Base-by-base conservation (phyloP, 345 rosid species). In the Viola odorata region DNA sequence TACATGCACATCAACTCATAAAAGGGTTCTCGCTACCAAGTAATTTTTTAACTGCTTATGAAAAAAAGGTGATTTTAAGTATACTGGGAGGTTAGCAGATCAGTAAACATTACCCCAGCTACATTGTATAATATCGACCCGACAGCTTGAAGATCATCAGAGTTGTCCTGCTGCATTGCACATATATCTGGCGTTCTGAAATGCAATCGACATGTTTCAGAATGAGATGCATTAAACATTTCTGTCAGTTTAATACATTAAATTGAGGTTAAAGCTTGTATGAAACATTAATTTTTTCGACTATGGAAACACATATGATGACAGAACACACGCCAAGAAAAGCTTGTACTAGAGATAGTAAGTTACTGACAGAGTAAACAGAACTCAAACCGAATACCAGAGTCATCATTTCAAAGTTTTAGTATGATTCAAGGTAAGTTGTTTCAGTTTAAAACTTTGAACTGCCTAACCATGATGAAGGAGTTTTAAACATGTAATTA, bases 141-240 rank as follows among this genome's bases (percentile, higher is more conserved):
- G 56, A 85, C 91, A 37, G 51, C 51, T 52, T 65, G 75, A 70
- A 91, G 89, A 81, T 88, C 89, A 56, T 77, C 67, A 12, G 90
- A 76, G 15, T 49, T 16, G 73, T 91, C 96, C 66, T 82, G 81
- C 68, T 85, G 96, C 81, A 88, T 84, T 42, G 82, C 61, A 58
- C 89, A 82, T 52, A 85, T 53, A 78, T 91, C 75, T 14, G 81
- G 85, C 16, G 91, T 88, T 74, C 95, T 86, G 51, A 51, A 38
- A 56, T 54, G 55, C 12, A 63, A 45, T 64, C 50, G 12, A 55
- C 12, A 57, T 49, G 37, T 16, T 59, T 68, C 55, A 60, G 45
- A 49, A 2, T 5, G 47, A 57, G 32, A n/a, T n/a, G n/a, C n/a
- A n/a, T n/a, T n/a, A n/a, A n/a, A n/a, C n/a, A n/a, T n/a, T n/a